Percentiles rank a stretch among this genome's conserved stretches.
phyloP scores from a whole-genome alignment of 2,329 filamentous ascomycete genomes.

The Aspergillus tanneri region DNA sequence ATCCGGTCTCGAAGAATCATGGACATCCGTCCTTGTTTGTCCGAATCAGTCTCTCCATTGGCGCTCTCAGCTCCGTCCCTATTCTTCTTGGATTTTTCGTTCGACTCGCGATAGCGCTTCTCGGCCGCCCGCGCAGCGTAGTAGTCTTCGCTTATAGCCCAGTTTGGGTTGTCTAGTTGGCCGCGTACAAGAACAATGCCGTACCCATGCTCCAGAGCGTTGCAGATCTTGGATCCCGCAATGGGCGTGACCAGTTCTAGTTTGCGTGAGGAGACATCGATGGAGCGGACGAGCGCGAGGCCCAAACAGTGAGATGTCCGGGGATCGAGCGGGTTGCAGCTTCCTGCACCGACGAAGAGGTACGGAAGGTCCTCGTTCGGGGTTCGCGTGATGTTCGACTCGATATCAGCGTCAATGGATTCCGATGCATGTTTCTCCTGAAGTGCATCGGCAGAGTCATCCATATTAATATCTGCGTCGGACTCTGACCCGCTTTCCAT shows the following conservation, averaged over 20 bases:
- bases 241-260: conserved; percentile 53
- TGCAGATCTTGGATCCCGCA: conserved; percentile 27
- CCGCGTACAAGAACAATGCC: conserved; percentile 52
- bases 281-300: conserved; percentile 48
- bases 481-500: conserved; percentile 7
- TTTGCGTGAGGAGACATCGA: conserved; percentile 40
- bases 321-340: conserved; percentile 48
- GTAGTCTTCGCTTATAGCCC: conserved; percentile 47
- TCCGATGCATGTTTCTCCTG: too few species aligned
- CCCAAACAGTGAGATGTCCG: conserved; percentile 50
- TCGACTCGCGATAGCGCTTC: conserved; percentile 28
- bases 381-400: conserved; percentile 41
- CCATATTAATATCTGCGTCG: conserved; percentile 21
- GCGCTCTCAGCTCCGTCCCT: conserved; percentile 2
- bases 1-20: conserved; percentile 35
- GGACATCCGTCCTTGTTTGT: conserved; percentile 22
- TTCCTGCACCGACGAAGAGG: conserved; percentile 45
- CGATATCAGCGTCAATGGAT: conserved; percentile 10
- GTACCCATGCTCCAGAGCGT: conserved; percentile 35
- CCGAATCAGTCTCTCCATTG: conserved; percentile 1
- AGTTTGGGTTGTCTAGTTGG: conserved; percentile 45
- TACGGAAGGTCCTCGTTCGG: conserved; percentile 51
- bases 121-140: conserved; percentile 40
- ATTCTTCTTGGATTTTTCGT: conserved; percentile 24
- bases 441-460: too few species aligned